These are phyloP conservation scores for Ambispora gerdemannii DNA, from an alignment of 192 early-diverging fungal species.

Conservation along the genomic window DNA sequence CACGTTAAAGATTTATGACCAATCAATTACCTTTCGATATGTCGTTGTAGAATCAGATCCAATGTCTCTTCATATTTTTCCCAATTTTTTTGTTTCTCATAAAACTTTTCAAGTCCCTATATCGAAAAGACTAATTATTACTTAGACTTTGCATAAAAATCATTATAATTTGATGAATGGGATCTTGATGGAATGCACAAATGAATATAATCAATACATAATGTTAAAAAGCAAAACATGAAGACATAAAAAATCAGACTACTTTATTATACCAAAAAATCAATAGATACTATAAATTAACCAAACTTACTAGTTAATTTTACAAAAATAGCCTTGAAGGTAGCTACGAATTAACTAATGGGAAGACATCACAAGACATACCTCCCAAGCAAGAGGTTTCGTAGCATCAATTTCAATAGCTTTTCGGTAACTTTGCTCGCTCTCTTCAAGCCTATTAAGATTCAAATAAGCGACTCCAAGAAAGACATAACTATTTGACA, in stretches of 20 bases:
- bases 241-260: no score
- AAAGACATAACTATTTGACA: slow-evolving; percentile 47
- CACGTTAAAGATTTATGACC: background rate
- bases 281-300: background rate
- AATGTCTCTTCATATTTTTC: slow-evolving; percentile 34
- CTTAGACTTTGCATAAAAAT: no score
- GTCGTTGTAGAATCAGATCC: slow-evolving; percentile 37
- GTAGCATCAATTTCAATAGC: slow-evolving; percentile 58
- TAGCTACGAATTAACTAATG: slow-evolving; percentile 11
- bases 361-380: slow-evolving; percentile 21
- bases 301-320: background rate
- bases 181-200: no score
- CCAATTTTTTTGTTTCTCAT: slow-evolving; percentile 53
- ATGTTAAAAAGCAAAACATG: no score
- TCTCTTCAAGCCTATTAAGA: slow-evolving; percentile 52
- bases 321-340: background rate
- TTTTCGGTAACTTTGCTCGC: slow-evolving; percentile 52
- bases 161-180: no score
- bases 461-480: slow-evolving; percentile 68
- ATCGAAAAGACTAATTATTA: no score
- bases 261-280: no score
- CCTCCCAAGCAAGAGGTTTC: slow-evolving; percentile 65
- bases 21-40: slow-evolving; percentile 31
- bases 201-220: no score
- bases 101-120: slow-evolving; percentile 58